Evolutionary conservation across 805 yeast species (phyloP).

Genomic region (Candida quercuum): DNA sequence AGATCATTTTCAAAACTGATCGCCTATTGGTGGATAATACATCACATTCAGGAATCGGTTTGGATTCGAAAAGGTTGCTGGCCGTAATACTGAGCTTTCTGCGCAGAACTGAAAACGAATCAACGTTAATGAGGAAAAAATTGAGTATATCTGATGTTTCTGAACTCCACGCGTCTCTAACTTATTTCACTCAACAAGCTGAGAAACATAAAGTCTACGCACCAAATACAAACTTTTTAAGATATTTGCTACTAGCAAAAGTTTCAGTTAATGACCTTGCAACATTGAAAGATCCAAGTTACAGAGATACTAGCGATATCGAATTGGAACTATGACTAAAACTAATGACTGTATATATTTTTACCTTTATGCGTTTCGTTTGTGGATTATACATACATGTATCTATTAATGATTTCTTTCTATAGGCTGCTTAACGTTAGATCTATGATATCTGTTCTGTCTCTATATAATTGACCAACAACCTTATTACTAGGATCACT

Average conservation of each 20-base stretch:
- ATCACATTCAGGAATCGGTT: constrained; percentile 20
- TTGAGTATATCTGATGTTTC: constrained; percentile 6
- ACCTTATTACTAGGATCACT: constrained; percentile 13
- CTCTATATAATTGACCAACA: constrained; percentile 10
- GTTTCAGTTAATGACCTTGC: constrained; percentile 6
- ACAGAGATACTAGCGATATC: not conserved
- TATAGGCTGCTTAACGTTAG: constrained; percentile 9
- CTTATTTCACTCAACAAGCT: constrained; percentile 16
- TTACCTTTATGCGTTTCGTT: too few relatives aligned
- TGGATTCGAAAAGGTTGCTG: constrained; percentile 29
- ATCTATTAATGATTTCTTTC: constrained; percentile 4
- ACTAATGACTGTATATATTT: too few relatives aligned
- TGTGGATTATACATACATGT: constrained; percentile 6
- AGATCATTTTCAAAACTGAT: constrained; percentile 30
- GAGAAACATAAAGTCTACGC: constrained; percentile 9
- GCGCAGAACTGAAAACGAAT: constrained; percentile 6
- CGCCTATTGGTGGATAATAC: constrained; percentile 12
- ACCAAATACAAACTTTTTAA: constrained; percentile 8
- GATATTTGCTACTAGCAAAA: constrained; percentile 17
- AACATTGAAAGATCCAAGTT: not conserved
- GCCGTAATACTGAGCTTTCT: constrained; percentile 29
- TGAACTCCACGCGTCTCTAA: constrained; percentile 16
- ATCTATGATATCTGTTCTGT: constrained; percentile 12
- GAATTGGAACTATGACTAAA: constrained; percentile 5
- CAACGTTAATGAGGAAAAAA: constrained; percentile 11